phyloP scores from a whole-genome alignment of 2,329 filamentous ascomycete species.

The Exophiala spinifera region DNA sequence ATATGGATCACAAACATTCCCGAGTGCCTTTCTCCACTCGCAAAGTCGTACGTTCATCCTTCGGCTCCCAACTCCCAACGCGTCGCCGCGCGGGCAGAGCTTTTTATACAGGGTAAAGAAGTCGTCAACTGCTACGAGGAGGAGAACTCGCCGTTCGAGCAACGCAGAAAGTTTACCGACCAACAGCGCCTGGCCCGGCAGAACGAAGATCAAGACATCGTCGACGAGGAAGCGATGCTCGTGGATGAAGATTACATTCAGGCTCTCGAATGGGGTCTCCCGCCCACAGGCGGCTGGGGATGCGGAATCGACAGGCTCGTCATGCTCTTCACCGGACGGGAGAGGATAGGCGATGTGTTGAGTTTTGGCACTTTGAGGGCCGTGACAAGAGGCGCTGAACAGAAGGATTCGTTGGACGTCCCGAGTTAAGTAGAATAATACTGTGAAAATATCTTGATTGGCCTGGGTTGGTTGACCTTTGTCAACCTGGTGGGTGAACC shows the following conservation, averaged over 20 bases:
- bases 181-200: slow-evolving; percentile 44
- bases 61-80: slow-evolving; percentile 58
- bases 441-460: too few species aligned
- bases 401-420: too few species aligned
- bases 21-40: slow-evolving; percentile 82
- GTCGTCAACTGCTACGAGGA: slow-evolving; percentile 98
- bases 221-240: slow-evolving; percentile 45
- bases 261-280: slow-evolving; percentile 81
- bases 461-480: too few species aligned
- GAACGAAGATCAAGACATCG: slow-evolving; percentile 29
- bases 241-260: slow-evolving; percentile 80
- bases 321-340: slow-evolving; percentile 81
- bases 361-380: slow-evolving; percentile 78
- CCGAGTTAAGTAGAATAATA: too few species aligned
- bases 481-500: too few species aligned
- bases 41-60: slow-evolving; percentile 77
- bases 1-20: slow-evolving; percentile 90
- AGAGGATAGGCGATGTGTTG: slow-evolving; percentile 79
- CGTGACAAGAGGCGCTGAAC: slow-evolving; percentile 36
- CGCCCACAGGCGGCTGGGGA: slow-evolving; percentile 96
- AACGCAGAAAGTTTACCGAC: slow-evolving; percentile 75
- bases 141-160: slow-evolving; percentile 87
- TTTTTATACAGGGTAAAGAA: slow-evolving; percentile 77
- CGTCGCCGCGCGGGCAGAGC: slow-evolving; percentile 77
- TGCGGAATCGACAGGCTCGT: slow-evolving; percentile 86